These are phyloP conservation scores for Populus euphratica DNA, from an alignment of 345 rosid genomes.

Conservation along the genomic window DNA sequence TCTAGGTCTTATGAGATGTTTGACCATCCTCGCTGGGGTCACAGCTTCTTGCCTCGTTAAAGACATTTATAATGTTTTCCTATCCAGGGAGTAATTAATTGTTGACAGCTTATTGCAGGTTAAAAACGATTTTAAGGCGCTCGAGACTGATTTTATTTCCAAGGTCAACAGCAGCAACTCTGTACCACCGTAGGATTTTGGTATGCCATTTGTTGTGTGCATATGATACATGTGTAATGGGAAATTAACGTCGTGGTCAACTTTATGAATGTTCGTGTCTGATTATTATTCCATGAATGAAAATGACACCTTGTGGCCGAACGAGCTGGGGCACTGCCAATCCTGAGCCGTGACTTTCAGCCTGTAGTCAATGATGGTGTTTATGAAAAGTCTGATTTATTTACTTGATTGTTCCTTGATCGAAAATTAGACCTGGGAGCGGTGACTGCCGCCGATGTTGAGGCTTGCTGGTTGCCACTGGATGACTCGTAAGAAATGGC, in stretches of 20 bases:
- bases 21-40: not conserved
- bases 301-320: not conserved
- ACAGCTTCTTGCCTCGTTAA: not conserved
- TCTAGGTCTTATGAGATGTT: not conserved
- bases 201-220: not conserved
- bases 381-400: too few relatives aligned
- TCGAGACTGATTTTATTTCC: not conserved
- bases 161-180: not conserved
- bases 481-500: too few relatives aligned
- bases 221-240: not conserved
- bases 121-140: not conserved
- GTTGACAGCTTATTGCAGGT: constrained; percentile 4
- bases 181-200: not conserved
- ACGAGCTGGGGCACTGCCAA: not conserved
- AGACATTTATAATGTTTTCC: not conserved
- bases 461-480: too few relatives aligned
- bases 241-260: not conserved
- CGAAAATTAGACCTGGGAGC: too few relatives aligned
- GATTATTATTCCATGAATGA: not conserved
- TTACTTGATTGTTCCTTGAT: too few relatives aligned
- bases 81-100: not conserved
- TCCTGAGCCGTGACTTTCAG: not conserved
- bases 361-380: not conserved
- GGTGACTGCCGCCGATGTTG: too few relatives aligned
- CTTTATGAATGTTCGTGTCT: not conserved